A percentile compares a stretch with the other conserved stretches of the same genome.
Conservation (phyloP, 306 rosid genomes). For the Rosa lucieae region DNA sequence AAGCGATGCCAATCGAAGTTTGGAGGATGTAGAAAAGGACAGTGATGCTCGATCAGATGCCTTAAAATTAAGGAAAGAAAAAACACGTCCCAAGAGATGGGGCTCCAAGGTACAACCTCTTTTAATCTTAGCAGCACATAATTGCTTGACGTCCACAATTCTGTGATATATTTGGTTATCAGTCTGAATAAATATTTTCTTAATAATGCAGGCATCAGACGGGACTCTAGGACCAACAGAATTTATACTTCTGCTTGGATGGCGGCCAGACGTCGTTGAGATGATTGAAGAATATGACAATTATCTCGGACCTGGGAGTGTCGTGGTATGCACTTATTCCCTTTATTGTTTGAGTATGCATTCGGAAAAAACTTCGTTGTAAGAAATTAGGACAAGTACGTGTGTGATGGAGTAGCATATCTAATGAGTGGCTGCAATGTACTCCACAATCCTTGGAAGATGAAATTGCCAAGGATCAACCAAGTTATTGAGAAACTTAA, state of each 20-base stretch:
- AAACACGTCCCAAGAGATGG: constrained; percentile 59
- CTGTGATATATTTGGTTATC: constrained; percentile 6
- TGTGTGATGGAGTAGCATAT: background rate
- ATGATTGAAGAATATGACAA: constrained; percentile 96
- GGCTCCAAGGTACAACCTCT: constrained; percentile 68
- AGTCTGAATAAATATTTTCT: constrained; percentile 1
- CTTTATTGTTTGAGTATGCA: background rate
- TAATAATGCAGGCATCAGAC: constrained; percentile 62
- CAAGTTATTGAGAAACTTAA: background rate
- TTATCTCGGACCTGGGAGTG: constrained; percentile 97
- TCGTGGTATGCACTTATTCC: constrained; percentile 58
- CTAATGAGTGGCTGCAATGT: background rate
- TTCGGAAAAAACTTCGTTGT: background rate
- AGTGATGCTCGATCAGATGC: constrained; percentile 25
- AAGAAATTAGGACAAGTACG: background rate
- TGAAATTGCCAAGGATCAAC: background rate
- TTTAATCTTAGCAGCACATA: constrained; percentile 3
- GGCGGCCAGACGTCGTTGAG: constrained; percentile 77
- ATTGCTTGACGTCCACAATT: constrained; percentile 8
- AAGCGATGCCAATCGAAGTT: constrained; percentile 32
- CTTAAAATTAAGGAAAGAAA: constrained; percentile 48
- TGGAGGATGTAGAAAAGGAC: constrained; percentile 49
- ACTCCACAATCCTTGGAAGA: background rate
- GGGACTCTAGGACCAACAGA: constrained; percentile 79
- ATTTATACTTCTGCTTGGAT: constrained; percentile 83